Conservation (phyloP, 768 basidiomycete genomes). For the Panaeolus papilionaceus region DNA sequence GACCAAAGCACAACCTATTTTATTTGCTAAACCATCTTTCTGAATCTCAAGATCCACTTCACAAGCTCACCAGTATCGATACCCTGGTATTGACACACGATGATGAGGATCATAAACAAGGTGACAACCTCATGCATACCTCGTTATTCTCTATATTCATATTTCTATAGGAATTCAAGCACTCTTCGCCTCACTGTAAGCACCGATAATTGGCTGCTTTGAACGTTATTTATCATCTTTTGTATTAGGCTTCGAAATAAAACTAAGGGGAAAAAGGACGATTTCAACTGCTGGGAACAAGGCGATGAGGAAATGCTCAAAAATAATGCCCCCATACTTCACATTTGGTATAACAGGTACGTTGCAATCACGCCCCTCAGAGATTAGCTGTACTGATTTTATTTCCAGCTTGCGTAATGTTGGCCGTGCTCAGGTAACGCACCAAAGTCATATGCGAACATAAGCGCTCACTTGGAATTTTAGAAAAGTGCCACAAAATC, state of each 20-base stretch:
- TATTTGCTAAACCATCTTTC: neutral
- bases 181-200: neutral
- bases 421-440: neutral
- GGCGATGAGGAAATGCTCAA: neutral
- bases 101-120: neutral
- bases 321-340: neutral
- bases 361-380: neutral
- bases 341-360: neutral
- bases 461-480: neutral
- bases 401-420: neutral
- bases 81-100: neutral
- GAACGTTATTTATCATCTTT: no score
- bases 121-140: neutral
- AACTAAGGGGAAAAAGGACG: no score
- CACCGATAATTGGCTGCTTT: no score
- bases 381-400: neutral
- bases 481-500: neutral
- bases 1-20: constrained; percentile 3
- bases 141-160: neutral
- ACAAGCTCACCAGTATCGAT: neutral
- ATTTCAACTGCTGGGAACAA: neutral
- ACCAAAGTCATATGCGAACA: no score
- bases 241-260: no score
- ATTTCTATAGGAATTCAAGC: neutral
- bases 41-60: neutral